phyloP scores from a whole-genome alignment of 352 stramenopile species.

The Thraustochytrium sp. region DNA sequence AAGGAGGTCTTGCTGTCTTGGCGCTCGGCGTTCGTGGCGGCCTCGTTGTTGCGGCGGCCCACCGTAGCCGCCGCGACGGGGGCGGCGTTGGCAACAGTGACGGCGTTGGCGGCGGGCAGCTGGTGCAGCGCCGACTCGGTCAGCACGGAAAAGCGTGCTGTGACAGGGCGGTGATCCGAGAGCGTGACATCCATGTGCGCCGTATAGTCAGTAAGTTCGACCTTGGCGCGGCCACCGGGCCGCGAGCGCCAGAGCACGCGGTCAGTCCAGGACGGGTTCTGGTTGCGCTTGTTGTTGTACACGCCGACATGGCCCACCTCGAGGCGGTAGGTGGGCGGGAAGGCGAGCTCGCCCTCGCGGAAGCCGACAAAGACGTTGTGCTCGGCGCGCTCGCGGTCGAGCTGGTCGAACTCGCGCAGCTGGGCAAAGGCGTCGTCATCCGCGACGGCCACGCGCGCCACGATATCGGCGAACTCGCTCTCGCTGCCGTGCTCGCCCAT shows the following conservation, averaged over 20 bases:
- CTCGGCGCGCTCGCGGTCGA: conserved; percentile 41
- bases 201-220: conserved; percentile 44
- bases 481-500: conserved; percentile 46
- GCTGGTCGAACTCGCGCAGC: conserved; percentile 44
- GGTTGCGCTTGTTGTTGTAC: conserved; percentile 54
- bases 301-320: not conserved
- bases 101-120: too few relatives aligned
- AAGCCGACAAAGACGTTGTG: conserved; percentile 49
- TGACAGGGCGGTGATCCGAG: conserved; percentile 44
- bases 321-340: conserved; percentile 53
- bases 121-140: not conserved
- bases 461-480: conserved; percentile 46
- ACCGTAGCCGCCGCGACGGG: not conserved
- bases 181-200: not conserved
- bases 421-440: not conserved
- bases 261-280: conserved; percentile 52
- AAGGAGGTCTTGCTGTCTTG: not conserved
- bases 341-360: conserved; percentile 49
- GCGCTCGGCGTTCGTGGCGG: not conserved
- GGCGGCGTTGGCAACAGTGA: not conserved
- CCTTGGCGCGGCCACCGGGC: not conserved
- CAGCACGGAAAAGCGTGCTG: conserved; percentile 19
- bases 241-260: conserved; percentile 48
- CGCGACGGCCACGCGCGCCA: not conserved
- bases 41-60: not conserved